Percentiles rank a stretch among this genome's conserved stretches.
Conservation (phyloP, 192 early-diverging fungal species). For the Funneliformis mosseae region DNA sequence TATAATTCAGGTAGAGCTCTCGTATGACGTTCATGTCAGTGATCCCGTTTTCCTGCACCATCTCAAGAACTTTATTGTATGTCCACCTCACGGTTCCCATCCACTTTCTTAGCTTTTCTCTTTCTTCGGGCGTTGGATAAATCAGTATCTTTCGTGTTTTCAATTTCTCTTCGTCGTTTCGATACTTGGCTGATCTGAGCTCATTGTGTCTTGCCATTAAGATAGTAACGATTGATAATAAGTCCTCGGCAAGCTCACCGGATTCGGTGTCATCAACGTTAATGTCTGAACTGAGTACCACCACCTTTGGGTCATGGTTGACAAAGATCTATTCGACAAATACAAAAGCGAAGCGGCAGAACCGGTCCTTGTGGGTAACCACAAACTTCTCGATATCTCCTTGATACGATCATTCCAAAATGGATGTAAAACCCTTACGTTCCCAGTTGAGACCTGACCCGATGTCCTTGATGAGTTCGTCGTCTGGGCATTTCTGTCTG, state of each 20-base stretch:
- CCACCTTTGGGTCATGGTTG: not conserved
- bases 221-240: constrained; percentile 8
- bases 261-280: not conserved
- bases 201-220: not conserved
- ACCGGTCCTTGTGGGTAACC: not conserved
- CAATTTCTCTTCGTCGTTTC: not conserved
- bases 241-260: constrained; percentile 5
- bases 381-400: constrained; percentile 1
- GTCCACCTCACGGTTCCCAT: too few relatives aligned
- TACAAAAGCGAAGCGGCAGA: not conserved
- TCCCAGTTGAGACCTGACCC: too few relatives aligned
- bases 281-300: constrained; percentile 10
- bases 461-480: too few relatives aligned
- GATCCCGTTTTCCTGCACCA: not conserved
- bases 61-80: too few relatives aligned
- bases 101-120: too few relatives aligned
- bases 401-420: not conserved
- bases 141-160: not conserved
- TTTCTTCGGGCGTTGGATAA: too few relatives aligned
- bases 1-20: not conserved
- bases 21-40: not conserved
- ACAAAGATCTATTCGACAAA: constrained; percentile 8
- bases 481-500: too few relatives aligned
- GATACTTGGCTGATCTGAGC: not conserved
- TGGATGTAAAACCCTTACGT: not conserved